Evolutionary conservation across 176 grass and related monocot species (phyloP), one percentile per base, ranked within the genome.

Genomic region (Hyparrhenia diplandra): DNA sequence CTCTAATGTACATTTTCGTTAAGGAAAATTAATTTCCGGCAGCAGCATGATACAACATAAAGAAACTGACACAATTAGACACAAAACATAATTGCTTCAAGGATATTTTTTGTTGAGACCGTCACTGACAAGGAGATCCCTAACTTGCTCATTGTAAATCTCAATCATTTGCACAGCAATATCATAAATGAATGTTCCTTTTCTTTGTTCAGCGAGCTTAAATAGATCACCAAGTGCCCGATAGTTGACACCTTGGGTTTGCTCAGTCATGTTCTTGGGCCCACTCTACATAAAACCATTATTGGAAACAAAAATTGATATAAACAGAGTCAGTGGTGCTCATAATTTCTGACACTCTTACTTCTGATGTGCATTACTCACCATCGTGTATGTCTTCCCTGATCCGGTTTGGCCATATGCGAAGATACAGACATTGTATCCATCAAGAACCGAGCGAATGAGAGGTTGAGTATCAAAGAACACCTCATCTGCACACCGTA

Each of bases 341-440:
- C 30, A 75, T 77, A 51, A 68, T 79, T 43, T 29, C 11, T 78
- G 14, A 25, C 28, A 84, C 10, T 55, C 42, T 41, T 20, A 30
- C 61, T 86, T 62, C 67, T 29, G 8, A 21, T 40, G 24, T 72
- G 18, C 42, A 64, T 64, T 25, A 85, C 42, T 80, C 68, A 99
- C 96, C 96, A 99, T 99, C 79, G 96, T 99, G 76, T 89, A 99
- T 83, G 96, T 99, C 80, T 99, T 99, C 76, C 96, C 96, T 80
- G 96, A 99, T 67, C 96, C 96, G 8, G 96, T 99, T 90, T 99
- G 96, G 54, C 96, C 96, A 82, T 99, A 99, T 71, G 96, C 96
- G 75, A 99, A 99, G 88, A 99, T 99, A 68, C 96, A 99, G 67
- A 99, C 96, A 80, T 99, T 99, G 80, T 95, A 99, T 61, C 96